Evolutionary conservation across 768 basidiomycete species (phyloP).

Genomic region (Amanita phalloides): DNA sequence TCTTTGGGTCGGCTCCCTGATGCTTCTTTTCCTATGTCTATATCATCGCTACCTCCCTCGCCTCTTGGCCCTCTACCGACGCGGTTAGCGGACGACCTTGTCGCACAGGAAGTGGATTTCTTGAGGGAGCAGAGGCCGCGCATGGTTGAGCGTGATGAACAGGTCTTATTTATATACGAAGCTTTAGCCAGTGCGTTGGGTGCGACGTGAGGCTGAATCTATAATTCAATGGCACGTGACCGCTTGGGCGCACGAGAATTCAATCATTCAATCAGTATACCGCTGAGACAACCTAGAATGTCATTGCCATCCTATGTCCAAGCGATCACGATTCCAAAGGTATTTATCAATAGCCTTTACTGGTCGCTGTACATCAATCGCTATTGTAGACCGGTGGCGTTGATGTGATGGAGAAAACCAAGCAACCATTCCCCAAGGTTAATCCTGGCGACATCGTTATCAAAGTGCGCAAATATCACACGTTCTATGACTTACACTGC

Average conservation of each 20-base stretch:
- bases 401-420: conserved; percentile 64
- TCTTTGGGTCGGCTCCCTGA: conserved; percentile 36
- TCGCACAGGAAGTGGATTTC: conserved; percentile 65
- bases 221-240: background rate
- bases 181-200: conserved; percentile 21
- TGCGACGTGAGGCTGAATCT: background rate
- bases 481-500: background rate
- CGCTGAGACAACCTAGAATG: conserved; percentile 19
- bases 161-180: conserved; percentile 55
- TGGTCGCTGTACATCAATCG: background rate
- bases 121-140: conserved; percentile 72
- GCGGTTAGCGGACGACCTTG: conserved; percentile 38
- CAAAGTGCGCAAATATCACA: conserved; percentile 18
- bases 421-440: conserved; percentile 56
- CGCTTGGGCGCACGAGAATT: background rate
- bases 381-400: conserved; percentile 47
- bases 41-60: conserved; percentile 29
- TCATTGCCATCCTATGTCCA: conserved; percentile 51
- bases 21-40: conserved; percentile 17
- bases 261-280: too few species aligned
- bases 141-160: conserved; percentile 72
- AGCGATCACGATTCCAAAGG: conserved; percentile 60
- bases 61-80: conserved; percentile 49
- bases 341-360: conserved; percentile 5
- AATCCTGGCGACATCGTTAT: conserved; percentile 49